Conservation (phyloP, 371 early-diverging fungal genomes). For the Mortierella sp. region DNA sequence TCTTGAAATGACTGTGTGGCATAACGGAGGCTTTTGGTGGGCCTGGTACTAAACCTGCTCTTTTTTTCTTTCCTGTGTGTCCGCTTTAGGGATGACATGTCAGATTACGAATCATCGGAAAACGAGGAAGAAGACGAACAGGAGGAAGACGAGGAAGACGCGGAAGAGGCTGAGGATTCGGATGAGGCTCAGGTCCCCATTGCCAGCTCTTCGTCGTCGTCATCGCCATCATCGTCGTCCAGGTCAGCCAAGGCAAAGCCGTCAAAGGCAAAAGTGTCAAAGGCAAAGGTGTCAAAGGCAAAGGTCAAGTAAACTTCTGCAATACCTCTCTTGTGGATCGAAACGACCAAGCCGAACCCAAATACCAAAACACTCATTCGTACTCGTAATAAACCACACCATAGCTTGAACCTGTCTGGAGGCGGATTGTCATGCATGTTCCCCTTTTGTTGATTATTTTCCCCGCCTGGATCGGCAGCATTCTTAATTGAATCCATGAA, state of each 20-base stretch:
- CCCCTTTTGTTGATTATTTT: no score
- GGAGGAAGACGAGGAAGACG: conserved; percentile 35
- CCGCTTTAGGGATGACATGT: conserved; percentile 44
- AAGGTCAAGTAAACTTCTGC: not conserved
- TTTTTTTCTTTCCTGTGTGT: not conserved
- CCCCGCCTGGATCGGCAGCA: no score
- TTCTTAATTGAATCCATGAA: no score
- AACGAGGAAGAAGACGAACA: conserved; percentile 52
- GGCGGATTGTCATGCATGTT: no score
- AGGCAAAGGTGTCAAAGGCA: conserved; percentile 14
- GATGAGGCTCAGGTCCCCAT: conserved; percentile 23
- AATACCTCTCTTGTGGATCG: no score
- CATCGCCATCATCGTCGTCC: conserved; percentile 12
- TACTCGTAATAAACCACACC: no score
- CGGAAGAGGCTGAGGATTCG: conserved; percentile 26
- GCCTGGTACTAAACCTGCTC: no score
- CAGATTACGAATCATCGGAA: conserved; percentile 57
- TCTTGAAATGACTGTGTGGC: conserved; percentile 16
- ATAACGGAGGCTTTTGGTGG: no score
- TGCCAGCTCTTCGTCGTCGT: conserved; percentile 19
- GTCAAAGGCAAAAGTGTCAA: conserved; percentile 21
- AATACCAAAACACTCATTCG: no score
- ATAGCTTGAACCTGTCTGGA: no score
- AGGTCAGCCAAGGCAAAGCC: conserved; percentile 2
- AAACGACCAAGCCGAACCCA: no score